Conservation (phyloP, 163 green algal species). For the Chlorella variabilis region DNA sequence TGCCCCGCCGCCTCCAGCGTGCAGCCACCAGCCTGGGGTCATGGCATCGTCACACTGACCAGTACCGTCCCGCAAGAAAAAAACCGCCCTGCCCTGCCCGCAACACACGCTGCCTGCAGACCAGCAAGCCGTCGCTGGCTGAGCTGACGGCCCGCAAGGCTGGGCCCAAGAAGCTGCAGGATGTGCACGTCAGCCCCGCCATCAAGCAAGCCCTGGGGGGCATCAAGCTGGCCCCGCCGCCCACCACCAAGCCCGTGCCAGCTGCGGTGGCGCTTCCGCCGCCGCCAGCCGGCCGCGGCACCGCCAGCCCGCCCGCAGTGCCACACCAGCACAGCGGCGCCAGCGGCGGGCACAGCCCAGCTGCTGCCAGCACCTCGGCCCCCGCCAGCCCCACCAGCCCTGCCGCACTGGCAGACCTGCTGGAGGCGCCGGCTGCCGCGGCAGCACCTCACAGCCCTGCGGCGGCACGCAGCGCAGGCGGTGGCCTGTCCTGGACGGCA, state of each 20-base stretch:
- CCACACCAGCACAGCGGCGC: too few relatives aligned
- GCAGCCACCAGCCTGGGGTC: too few relatives aligned
- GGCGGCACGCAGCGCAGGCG: neutral
- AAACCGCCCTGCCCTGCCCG: too few relatives aligned
- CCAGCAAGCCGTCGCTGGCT: slow-evolving; percentile 24
- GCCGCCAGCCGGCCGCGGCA: neutral
- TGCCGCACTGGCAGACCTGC: neutral
- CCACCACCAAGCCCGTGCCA: neutral
- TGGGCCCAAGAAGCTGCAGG: slow-evolving; percentile 23
- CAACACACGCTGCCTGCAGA: too few relatives aligned
- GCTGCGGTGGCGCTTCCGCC: neutral
- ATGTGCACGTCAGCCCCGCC: slow-evolving; percentile 21
- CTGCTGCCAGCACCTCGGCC: neutral
- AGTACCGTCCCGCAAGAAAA: too few relatives aligned
- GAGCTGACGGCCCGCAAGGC: slow-evolving; percentile 20
- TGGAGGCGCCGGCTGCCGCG: neutral
- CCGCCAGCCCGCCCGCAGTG: too few relatives aligned
- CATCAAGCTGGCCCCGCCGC: neutral
- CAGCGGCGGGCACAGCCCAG: too few relatives aligned
- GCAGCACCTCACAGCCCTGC: neutral
- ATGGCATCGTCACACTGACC: too few relatives aligned
- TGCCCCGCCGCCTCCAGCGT: too few relatives aligned
- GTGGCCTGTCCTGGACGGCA: too few relatives aligned
- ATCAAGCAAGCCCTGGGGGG: slow-evolving; percentile 14
- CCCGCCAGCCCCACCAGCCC: neutral